These are phyloP conservation scores for Mortierella sp. DNA, from an alignment of 371 early-diverging fungal species.

Conservation along the genomic window DNA sequence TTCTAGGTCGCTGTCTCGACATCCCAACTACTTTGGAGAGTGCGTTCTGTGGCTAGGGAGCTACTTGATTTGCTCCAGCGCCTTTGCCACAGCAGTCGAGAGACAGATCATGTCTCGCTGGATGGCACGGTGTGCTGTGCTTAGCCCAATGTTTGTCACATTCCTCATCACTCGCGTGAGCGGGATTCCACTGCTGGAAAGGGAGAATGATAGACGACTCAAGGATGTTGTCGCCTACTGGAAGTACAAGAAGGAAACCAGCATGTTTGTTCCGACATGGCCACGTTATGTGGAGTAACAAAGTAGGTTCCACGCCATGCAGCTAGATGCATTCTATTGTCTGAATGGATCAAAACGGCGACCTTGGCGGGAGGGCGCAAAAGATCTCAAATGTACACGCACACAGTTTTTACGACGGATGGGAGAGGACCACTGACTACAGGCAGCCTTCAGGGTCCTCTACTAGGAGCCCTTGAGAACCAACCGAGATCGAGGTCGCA, in stretches of 20 bases:
- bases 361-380: too few species aligned
- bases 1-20: constrained; percentile 43
- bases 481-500: too few species aligned
- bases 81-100: constrained; percentile 11
- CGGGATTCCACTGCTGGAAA: constrained; percentile 46
- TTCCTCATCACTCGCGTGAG: constrained; percentile 48
- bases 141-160: constrained; percentile 49
- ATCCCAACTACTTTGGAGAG: constrained; percentile 55
- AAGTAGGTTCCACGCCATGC: not conserved
- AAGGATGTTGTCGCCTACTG: constrained; percentile 52
- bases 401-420: too few species aligned
- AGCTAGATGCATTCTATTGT: too few species aligned
- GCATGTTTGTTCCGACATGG: constrained; percentile 52
- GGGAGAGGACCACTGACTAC: too few species aligned
- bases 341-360: too few species aligned
- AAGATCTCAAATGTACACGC: too few species aligned
- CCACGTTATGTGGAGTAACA: constrained; percentile 17
- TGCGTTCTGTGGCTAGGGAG: constrained; percentile 46
- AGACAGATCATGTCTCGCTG: constrained; percentile 22
- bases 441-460: too few species aligned
- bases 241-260: constrained; percentile 50
- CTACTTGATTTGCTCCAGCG: constrained; percentile 26
- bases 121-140: constrained; percentile 30
- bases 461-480: too few species aligned
- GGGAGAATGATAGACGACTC: constrained; percentile 39